phyloP scores from a whole-genome alignment of 495 filamentous ascomycete genomes.

The Peziza echinospora region DNA sequence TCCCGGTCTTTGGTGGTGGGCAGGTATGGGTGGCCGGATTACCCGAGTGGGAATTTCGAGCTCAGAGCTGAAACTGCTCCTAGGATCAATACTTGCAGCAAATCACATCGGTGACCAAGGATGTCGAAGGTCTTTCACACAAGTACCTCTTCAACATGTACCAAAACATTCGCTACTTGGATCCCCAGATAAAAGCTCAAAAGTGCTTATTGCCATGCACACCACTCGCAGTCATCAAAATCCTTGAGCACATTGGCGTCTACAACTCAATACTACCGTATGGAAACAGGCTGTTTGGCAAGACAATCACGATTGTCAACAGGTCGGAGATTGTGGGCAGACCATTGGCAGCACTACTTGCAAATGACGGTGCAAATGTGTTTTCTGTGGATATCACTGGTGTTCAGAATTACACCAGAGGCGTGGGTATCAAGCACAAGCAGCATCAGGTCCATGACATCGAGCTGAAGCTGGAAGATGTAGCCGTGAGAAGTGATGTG shows the following conservation, averaged over 20 bases:
- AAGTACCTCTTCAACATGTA: constrained; percentile 98
- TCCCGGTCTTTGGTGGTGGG: constrained; percentile 59
- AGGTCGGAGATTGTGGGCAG: constrained; percentile 85
- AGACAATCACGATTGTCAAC: constrained; percentile 87
- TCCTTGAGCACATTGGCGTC: constrained; percentile 79
- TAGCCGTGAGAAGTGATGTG: constrained; percentile 71
- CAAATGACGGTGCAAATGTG: constrained; percentile 87
- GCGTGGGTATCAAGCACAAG: constrained; percentile 55
- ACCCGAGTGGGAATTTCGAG: too few relatives aligned
- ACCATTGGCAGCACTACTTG: constrained; percentile 79
- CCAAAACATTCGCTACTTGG: constrained; percentile 87
- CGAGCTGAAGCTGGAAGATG: constrained; percentile 52
- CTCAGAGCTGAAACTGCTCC: too few relatives aligned
- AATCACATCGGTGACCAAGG: constrained; percentile 71
- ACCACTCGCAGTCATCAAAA: constrained; percentile 84
- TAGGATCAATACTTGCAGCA: constrained; percentile 91
- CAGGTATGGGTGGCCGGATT: constrained; percentile 2
- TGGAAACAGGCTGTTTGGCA: constrained; percentile 77
- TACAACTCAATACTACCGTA: constrained; percentile 94
- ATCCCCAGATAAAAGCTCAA: constrained; percentile 46
- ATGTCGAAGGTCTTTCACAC: constrained; percentile 88
- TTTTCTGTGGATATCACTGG: constrained; percentile 85
- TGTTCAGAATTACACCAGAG: constrained; percentile 79
- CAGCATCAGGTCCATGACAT: constrained; percentile 68
- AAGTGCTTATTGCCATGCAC: constrained; percentile 93